Conservation (phyloP, 352 stramenopile genomes). For the Globisporangium spiculum region DNA sequence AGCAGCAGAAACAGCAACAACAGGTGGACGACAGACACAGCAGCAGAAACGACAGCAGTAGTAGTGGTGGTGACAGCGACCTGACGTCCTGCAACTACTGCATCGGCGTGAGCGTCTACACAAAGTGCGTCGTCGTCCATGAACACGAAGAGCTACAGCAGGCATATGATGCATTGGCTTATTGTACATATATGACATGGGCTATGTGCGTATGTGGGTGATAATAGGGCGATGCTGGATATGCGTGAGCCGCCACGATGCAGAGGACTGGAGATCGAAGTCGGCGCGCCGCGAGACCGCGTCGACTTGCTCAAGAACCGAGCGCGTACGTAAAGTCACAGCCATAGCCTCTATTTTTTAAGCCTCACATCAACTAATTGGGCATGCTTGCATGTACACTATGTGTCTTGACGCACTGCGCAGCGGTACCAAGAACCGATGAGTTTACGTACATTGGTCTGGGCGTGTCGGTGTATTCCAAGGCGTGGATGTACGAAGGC, state of each 20-base stretch:
- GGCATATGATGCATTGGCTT: background rate
- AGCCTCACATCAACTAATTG: background rate
- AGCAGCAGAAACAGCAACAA: slow-evolving; percentile 9
- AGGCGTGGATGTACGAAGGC: slow-evolving; percentile 53
- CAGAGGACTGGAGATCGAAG: slow-evolving; percentile 48
- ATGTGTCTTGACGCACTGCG: background rate
- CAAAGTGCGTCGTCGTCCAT: slow-evolving; percentile 32
- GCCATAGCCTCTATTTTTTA: background rate
- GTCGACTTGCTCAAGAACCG: slow-evolving; percentile 43
- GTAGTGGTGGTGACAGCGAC: background rate
- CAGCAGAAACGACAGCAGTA: background rate
- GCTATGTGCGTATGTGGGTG: background rate
- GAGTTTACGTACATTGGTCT: slow-evolving; percentile 61
- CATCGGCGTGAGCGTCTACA: slow-evolving; percentile 66
- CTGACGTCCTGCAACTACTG: slow-evolving; percentile 46
- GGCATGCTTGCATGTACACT: background rate
- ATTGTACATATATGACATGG: background rate
- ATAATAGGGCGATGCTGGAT: slow-evolving; percentile 45
- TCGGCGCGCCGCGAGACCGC: slow-evolving; percentile 34
- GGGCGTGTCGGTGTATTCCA: slow-evolving; percentile 61
- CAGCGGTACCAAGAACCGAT: slow-evolving; percentile 42
- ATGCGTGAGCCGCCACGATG: slow-evolving; percentile 44
- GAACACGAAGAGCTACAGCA: background rate
- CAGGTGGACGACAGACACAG: background rate
- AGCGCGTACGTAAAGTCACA: slow-evolving; percentile 29